Conservation (phyloP, 257 asterid species). For the Solanum etuberosum region DNA sequence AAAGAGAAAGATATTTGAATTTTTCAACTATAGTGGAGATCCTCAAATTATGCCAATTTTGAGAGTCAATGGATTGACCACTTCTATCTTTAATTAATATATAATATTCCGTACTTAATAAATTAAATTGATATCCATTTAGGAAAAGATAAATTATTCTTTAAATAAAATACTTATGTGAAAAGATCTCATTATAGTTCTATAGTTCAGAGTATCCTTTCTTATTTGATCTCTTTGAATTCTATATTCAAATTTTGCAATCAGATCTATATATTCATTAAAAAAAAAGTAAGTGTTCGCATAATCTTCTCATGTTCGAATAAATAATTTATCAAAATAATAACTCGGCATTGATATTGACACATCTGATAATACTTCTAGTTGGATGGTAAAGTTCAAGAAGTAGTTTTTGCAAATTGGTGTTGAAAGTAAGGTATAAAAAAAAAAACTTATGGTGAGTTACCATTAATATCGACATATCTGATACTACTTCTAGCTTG, state of each 20-base stretch:
- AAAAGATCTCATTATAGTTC: not conserved
- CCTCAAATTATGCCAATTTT: not conserved
- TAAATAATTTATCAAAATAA: too few relatives aligned
- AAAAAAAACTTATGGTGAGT: too few relatives aligned
- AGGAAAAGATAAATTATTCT: not conserved
- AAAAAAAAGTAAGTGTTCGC: not conserved
- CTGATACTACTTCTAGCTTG: too few relatives aligned
- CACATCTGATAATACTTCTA: not conserved
- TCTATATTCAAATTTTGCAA: not conserved
- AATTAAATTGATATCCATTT: not conserved
- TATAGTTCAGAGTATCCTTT: not conserved
- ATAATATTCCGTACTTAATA: not conserved
- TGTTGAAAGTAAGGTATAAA: not conserved
- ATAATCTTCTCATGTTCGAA: not conserved
- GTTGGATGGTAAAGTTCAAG: not conserved
- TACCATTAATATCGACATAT: too few relatives aligned
- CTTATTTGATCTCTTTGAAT: not conserved
- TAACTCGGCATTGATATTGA: too few relatives aligned
- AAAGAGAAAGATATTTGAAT: not conserved
- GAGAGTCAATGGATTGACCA: not conserved
- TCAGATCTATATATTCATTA: not conserved
- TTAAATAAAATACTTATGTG: not conserved
- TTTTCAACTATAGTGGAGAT: not conserved
- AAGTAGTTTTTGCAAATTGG: not conserved
- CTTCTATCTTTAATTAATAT: not conserved